phyloP scores from a whole-genome alignment of 2,329 filamentous ascomycete genomes.

The Phyllachora maydis region DNA sequence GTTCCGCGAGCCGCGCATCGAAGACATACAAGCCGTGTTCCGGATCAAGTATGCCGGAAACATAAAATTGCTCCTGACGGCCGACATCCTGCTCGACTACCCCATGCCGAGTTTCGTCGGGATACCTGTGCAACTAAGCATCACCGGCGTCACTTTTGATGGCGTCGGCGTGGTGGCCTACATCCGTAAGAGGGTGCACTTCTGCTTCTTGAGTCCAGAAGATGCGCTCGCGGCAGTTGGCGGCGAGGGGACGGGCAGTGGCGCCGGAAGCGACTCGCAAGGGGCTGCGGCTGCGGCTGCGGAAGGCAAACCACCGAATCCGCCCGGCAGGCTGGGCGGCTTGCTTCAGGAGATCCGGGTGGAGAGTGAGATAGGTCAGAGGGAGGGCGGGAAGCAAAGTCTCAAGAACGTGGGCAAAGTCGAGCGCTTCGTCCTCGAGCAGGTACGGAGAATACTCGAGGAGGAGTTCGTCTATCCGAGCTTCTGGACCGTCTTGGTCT shows the following conservation, averaged over 20 bases:
- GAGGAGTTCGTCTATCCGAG: slow-evolving; percentile 97
- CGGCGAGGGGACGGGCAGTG: slow-evolving; percentile 15
- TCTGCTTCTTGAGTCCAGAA: slow-evolving; percentile 85
- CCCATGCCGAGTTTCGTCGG: slow-evolving; percentile 97
- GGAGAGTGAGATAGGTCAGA: slow-evolving; percentile 91
- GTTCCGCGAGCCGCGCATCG: slow-evolving; percentile 53
- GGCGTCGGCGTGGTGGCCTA: slow-evolving; percentile 83
- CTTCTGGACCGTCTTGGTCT: slow-evolving; percentile 94
- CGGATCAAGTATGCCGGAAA: slow-evolving; percentile 80
- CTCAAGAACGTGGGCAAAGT: slow-evolving; percentile 98
- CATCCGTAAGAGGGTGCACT: slow-evolving; percentile 74
- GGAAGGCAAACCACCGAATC: no score
- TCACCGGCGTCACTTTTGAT: slow-evolving; percentile 88
- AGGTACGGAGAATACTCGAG: slow-evolving; percentile 92
- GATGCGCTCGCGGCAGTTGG: slow-evolving; percentile 61
- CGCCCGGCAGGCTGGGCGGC: slow-evolving; percentile 43
- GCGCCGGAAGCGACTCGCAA: slow-evolving; percentile 8
- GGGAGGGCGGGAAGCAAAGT: slow-evolving; percentile 80
- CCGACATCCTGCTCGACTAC: slow-evolving; percentile 91
- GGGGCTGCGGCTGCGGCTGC: no score
- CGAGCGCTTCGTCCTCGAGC: slow-evolving; percentile 89
- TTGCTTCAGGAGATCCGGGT: slow-evolving; percentile 84
- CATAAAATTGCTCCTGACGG: slow-evolving; percentile 71
- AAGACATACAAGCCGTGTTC: slow-evolving; percentile 85
- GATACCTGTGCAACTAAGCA: slow-evolving; percentile 82